Base-by-base conservation (phyloP, 208 protist genomes). In the Leishmania martiniquensis region DNA sequence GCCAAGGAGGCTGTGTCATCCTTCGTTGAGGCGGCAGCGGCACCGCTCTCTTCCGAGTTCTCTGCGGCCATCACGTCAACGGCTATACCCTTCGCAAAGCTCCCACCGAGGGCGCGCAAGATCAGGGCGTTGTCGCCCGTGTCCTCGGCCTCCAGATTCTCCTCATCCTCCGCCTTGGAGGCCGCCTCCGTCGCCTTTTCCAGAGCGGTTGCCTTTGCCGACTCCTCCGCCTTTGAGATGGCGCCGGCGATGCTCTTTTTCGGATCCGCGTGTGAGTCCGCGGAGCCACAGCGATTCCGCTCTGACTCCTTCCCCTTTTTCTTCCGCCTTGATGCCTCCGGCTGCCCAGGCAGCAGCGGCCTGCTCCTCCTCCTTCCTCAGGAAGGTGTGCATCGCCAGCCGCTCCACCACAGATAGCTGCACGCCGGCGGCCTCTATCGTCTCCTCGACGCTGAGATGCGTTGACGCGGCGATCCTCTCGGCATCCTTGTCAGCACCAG, bases 331-430 rank as follows among this genome's bases (percentile, higher is more conserved):
- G 47, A 25, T 15, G 32, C 52, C 49, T 60, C 34, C 51, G 20
- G 34, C 22, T 17, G 37, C 34, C 37, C 17, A 44, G 70, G 49
- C 4, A n/a, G 37, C 15, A 1, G 25, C 70, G 44, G 34, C 3
- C 39, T 69, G 65, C 70, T 74, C 47, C 25, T 51, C 29, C 44
- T 72, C 67, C 70, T 74, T 55, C 68, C 44, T 59, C 32, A 47
- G 10, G 37, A 74, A 74, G 34, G 70, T 45, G 10, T 47, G 70
- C 52, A 74, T 49, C 70, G 37, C 6, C 70, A 74, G 29, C 25
- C 70, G 70, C 74, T 80, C 80, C 9, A 80, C 29, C 29, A 51
- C 39, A 3, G 80, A 84, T 32, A 80, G 69, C 75, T 76, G 67
- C 74, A 83, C 45, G 12, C 67, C 78, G 0, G 52, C 49, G 10